These are phyloP conservation scores for Pythium dissotocum DNA, from an alignment of 352 stramenopile genomes.

Conservation along the genomic window DNA sequence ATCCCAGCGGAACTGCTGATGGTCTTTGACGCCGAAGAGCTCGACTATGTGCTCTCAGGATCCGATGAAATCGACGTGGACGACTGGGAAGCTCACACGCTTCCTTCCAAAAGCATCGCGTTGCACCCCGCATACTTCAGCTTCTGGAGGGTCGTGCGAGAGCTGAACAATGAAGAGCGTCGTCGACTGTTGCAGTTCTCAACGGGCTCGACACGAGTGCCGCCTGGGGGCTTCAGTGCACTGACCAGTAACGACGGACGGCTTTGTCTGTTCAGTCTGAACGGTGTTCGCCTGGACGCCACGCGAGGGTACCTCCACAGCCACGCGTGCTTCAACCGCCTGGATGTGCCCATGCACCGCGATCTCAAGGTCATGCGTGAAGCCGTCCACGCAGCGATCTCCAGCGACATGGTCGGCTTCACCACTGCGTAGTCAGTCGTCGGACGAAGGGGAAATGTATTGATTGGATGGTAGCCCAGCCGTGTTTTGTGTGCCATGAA, in stretches of 20 bases:
- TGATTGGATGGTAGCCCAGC: too few species aligned
- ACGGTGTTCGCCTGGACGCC: slow-evolving; percentile 6
- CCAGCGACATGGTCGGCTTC: not conserved
- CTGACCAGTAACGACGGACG: slow-evolving; percentile 30
- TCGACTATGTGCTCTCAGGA: slow-evolving; percentile 92
- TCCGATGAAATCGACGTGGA: slow-evolving; percentile 90
- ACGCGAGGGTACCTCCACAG: slow-evolving; percentile 44
- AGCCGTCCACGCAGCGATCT: not conserved
- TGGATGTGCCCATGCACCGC: slow-evolving; percentile 82
- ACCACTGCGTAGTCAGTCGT: not conserved
- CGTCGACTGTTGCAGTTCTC: slow-evolving; percentile 43
- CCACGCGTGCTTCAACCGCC: slow-evolving; percentile 51
- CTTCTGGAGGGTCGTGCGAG: slow-evolving; percentile 58
- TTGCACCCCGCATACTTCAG: slow-evolving; percentile 16
- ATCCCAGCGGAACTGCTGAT: slow-evolving; percentile 88
- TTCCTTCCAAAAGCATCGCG: slow-evolving; percentile 15
- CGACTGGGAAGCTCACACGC: slow-evolving; percentile 89
- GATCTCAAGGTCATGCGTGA: not conserved
- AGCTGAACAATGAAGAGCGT: slow-evolving; percentile 35
- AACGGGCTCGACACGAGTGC: slow-evolving; percentile 22
- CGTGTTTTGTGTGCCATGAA: too few species aligned
- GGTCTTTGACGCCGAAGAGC: slow-evolving; percentile 94
- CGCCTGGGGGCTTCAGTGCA: slow-evolving; percentile 25
- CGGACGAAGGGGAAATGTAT: too few species aligned
- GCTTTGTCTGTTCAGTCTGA: slow-evolving; percentile 34